Base-by-base conservation (phyloP, 2,329 filamentous ascomycete genomes). In the Xylariomycetidae sp. region DNA sequence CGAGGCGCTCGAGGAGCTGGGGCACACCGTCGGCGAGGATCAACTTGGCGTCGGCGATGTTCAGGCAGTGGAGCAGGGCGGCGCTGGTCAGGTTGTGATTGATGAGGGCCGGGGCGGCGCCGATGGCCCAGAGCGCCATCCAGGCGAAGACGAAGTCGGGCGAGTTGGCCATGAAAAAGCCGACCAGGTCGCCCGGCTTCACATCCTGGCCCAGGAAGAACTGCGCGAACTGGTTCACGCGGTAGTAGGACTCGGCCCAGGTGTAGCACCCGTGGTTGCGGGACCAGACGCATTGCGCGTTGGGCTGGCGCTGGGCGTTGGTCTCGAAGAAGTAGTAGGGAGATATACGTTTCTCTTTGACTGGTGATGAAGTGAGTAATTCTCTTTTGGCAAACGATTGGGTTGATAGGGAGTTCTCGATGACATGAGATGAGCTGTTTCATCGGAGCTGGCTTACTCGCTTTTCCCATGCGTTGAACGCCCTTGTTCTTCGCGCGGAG, bases 71-170 rank as follows among this genome's bases (percentile, higher is more conserved):
- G 28, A 84, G 48, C 42, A 87, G 56, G 2, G 80, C 74, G 42
- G 80, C 71, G 0, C 74, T 77, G 6, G 70, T 66, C 6, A 87
- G 62, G 49, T 86, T 80, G 53, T 81, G 77, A 53, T 87, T 87
- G 53, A 87, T 80, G 57, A 83, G 71, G 1, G 82, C 81, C 0
- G 82, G 82, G 0, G 78, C 79, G 11, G 77, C 77, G 4, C 82
- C 82, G 35, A 86, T 73, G 8, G 76, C 70, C 67, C 74, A 74
- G 3, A 81, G 60, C 0, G 74, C 82, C 25, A 85, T 51, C 74
- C 80, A 82, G 3, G 72, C 70, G 30, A 83, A 74, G 7, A 82
- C 48, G 45, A 85, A 85, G 35, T 86, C 80, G 0, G 77, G 69
- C 11, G 76, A 74, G 54, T 86, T 87, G 48, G 68, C 70, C 56